Conservation (phyloP, 1,139 yeast genomes). For the Taphrina populina region DNA sequence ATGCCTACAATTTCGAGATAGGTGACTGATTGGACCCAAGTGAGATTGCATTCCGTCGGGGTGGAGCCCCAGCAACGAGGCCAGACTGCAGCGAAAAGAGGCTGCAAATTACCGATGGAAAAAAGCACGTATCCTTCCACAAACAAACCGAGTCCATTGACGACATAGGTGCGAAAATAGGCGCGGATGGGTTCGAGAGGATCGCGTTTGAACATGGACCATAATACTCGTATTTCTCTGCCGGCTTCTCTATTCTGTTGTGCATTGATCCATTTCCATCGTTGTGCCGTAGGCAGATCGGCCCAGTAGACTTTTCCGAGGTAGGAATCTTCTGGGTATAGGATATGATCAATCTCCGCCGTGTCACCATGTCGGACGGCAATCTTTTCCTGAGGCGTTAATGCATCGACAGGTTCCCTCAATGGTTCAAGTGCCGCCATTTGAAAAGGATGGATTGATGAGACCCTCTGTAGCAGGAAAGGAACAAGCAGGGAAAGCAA, state of each 20-base stretch:
- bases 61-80: constrained; percentile 45
- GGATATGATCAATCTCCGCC: constrained; percentile 25
- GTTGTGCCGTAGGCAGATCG: constrained; percentile 44
- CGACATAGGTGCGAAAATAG: constrained; percentile 46
- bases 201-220: constrained; percentile 44
- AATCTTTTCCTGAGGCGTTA: constrained; percentile 7
- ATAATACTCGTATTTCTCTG: constrained; percentile 41
- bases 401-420: not conserved
- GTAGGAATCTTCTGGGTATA: constrained; percentile 36
- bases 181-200: constrained; percentile 46
- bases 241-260: constrained; percentile 43
- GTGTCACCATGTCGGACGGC: constrained; percentile 18
- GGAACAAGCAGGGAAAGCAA: no score
- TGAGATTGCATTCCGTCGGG: constrained; percentile 43
- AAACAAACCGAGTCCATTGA: constrained; percentile 48
- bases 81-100: constrained; percentile 45
- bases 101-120: constrained; percentile 46
- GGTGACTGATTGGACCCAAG: constrained; percentile 46
- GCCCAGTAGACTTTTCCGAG: constrained; percentile 48
- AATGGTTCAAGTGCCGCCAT: constrained; percentile 4
- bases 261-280: constrained; percentile 42
- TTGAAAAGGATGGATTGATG: no score
- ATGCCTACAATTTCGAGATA: constrained; percentile 66
- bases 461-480: no score
- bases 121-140: constrained; percentile 48